phyloP scores from a whole-genome alignment of 805 yeast species.

The Yamadazyma sp. region DNA sequence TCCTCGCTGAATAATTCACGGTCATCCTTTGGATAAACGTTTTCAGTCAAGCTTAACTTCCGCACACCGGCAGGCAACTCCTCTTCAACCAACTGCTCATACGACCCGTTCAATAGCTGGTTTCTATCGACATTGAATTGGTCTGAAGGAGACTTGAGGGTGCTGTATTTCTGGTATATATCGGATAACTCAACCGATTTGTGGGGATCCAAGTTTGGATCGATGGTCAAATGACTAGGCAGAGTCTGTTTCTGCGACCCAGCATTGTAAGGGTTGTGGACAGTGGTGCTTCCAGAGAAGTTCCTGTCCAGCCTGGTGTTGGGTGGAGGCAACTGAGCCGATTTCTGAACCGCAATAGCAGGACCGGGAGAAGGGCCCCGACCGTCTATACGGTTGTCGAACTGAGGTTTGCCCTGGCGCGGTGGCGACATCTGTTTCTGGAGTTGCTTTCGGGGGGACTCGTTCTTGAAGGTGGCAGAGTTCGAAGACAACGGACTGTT shows the following conservation, averaged over 20 bases:
- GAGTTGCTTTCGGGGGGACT: constrained; percentile 1
- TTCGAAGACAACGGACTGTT: constrained; percentile 31
- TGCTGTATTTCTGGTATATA: constrained; percentile 43
- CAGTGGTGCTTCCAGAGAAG: constrained; percentile 14
- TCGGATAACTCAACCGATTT: constrained; percentile 41
- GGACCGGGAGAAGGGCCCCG: not conserved
- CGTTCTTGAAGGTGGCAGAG: constrained; percentile 5
- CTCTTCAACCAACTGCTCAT: constrained; percentile 34
- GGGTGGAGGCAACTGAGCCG: not conserved
- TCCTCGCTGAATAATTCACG: constrained; percentile 37
- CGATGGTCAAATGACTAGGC: constrained; percentile 12
- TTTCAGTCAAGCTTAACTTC: constrained; percentile 27
- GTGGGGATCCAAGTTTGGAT: constrained; percentile 22
- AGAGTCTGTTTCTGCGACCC: constrained; percentile 8
- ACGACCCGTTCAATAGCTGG: constrained; percentile 36
- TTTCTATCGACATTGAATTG: constrained; percentile 36
- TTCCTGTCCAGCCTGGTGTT: constrained; percentile 8
- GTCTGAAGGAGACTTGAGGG: constrained; percentile 41
- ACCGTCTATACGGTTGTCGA: not conserved
- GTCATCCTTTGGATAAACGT: constrained; percentile 38
- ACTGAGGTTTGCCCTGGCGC: not conserved
- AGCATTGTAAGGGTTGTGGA: no score
- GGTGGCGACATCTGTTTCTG: not conserved
- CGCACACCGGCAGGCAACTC: constrained; percentile 33
- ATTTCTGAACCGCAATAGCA: not conserved